Conservation (phyloP, 2,329 filamentous ascomycete genomes). For the Alternaria burnsii region DNA sequence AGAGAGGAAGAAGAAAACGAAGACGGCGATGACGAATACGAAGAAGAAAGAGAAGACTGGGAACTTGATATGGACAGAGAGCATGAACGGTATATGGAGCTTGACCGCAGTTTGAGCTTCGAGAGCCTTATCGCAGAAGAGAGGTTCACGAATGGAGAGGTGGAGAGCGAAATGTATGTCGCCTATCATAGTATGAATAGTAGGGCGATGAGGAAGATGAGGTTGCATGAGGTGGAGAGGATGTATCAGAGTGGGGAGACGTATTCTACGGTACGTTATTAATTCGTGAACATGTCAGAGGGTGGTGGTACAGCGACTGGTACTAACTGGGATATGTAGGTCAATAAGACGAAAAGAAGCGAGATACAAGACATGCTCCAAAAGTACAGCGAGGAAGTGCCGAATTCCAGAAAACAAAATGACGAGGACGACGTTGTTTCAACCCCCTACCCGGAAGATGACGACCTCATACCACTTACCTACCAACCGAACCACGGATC, state of each 20-base stretch:
- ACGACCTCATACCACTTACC: constrained; percentile 6
- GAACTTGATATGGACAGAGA: background rate
- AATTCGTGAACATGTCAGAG: background rate
- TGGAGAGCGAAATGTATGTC: background rate
- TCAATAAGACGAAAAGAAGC: background rate
- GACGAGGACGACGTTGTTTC: background rate
- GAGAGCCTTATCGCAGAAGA: background rate
- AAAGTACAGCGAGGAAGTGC: background rate
- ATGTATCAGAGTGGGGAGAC: constrained; percentile 4
- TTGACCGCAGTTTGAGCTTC: background rate
- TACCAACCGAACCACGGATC: background rate
- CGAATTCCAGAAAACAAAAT: background rate
- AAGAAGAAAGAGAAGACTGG: background rate
- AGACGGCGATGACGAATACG: background rate
- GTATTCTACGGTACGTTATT: constrained; percentile 11
- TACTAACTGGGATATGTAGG: background rate
- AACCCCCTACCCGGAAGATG: constrained; percentile 9
- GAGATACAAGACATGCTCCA: background rate
- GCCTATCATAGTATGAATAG: constrained; percentile 3
- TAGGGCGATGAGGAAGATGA: background rate
- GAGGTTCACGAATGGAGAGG: background rate
- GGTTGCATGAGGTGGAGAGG: background rate
- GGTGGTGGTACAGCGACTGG: background rate
- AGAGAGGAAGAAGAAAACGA: background rate
- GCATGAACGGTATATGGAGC: background rate